Evolutionary conservation across 1,284 basidiomycete genomes (phyloP), one percentile per base, ranked within the genome.

Genomic region (Naganishia cerealis): DNA sequence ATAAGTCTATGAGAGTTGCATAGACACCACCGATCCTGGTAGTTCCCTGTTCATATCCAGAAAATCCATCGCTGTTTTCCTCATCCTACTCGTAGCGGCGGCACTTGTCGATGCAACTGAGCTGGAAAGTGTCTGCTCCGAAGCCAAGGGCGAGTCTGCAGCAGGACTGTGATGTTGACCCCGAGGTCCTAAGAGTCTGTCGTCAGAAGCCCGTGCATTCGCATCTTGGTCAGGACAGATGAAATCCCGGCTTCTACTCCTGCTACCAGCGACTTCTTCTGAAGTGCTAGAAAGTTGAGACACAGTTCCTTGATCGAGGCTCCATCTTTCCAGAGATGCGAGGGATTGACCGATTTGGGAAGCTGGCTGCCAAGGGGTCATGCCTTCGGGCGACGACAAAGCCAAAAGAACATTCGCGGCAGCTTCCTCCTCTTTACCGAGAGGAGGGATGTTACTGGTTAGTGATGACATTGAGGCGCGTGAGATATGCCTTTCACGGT

Each of bases 371-470:
- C 62, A 69, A 7, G 67, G 61, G 8, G 62, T 65, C 67, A 69
- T 69, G 16, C 39, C 48, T 38, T 69, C 67, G 7, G 67, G 67
- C 8, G 67, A 69, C 9, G 67, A 69, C 24, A 69, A 52, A 13
- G 67, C 67, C 16, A 69, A 40, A 3, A 69, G 43, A n/a, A 69
- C 62, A 29, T 65, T 65, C 8, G 67, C 67, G 9, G 67, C 67
- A 21, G 62, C 67, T 59, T 61, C 66, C 43, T 67, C 66, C 3
- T 54, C 58, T 54, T 58, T 55, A 8, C 55, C 58, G 3, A 55
- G 61, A 42, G 48, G 42, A n/a, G 53, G 39, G 38, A 54, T 39
- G 29, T 54, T 50, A 26, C 61, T 54, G 2, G 61, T 42, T 1
- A 53, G 21, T 24, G 61, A 63, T 18, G 61, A 54, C 5, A 63